Percentiles rank a stretch among this genome's conserved stretches.
These are phyloP conservation scores for Verticillium nonalfalfae DNA, from an alignment of 2,329 filamentous ascomycete genomes.

Conservation along the genomic window DNA sequence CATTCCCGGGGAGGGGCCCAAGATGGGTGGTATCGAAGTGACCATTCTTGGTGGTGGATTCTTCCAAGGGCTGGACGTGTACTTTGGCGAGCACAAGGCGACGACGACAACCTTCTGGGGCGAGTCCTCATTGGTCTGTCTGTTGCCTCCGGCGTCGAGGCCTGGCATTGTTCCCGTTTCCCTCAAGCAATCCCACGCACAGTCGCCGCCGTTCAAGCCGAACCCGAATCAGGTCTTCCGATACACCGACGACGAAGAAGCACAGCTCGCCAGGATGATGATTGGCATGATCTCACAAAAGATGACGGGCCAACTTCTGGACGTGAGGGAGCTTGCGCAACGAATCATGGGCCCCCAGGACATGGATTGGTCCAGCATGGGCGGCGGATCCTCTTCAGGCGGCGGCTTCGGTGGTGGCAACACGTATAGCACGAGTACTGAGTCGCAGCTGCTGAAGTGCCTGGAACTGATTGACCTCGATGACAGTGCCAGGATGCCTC, in stretches of 20 bases:
- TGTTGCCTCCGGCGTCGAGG: constrained; percentile 64
- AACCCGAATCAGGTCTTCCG: constrained; percentile 54
- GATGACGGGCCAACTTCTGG: constrained; percentile 56
- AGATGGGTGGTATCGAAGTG: constrained; percentile 79
- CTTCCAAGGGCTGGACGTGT: constrained; percentile 69
- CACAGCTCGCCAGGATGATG: constrained; percentile 62
- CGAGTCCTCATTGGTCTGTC: constrained; percentile 70
- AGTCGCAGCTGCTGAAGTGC: constrained; percentile 63
- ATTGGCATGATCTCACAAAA: constrained; percentile 59
- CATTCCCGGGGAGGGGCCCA: constrained; percentile 76
- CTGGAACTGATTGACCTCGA: constrained; percentile 76
- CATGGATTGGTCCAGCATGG: constrained; percentile 36
- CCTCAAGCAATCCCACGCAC: constrained; percentile 47
- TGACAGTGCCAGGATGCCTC: constrained; percentile 61
- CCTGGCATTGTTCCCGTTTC: constrained; percentile 66
- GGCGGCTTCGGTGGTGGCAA: constrained; percentile 29
- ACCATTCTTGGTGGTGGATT: constrained; percentile 79
- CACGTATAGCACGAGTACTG: constrained; percentile 39
- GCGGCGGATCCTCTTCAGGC: constrained; percentile 25
- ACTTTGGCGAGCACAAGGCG: constrained; percentile 64
- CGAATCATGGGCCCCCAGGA: constrained; percentile 48
- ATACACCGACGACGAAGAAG: constrained; percentile 67
- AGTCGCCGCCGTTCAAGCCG: constrained; percentile 20
- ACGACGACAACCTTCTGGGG: constrained; percentile 77
- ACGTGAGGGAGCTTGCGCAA: constrained; percentile 55